Conservation (phyloP, 257 asterid genomes). For the Echites panduratus region DNA sequence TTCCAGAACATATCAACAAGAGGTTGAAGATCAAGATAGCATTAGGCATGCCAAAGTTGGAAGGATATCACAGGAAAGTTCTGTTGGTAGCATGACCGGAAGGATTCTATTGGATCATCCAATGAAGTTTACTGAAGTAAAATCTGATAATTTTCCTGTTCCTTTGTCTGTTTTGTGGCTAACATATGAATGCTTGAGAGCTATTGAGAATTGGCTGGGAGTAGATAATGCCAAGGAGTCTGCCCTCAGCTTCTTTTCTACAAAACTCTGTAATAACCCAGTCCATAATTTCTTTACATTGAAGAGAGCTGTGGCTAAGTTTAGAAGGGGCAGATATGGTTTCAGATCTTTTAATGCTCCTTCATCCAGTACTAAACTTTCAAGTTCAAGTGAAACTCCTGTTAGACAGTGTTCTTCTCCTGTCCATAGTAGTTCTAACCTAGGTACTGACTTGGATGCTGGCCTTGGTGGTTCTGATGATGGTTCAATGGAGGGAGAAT, state of each 20-base stretch:
- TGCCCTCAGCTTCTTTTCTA: constrained; percentile 41
- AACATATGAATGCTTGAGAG: constrained; percentile 75
- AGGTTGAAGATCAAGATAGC: constrained; percentile 68
- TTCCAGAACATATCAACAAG: constrained; percentile 32
- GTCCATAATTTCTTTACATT: constrained; percentile 54
- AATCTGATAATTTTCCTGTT: constrained; percentile 38
- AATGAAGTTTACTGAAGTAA: constrained; percentile 32
- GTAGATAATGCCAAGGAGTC: constrained; percentile 63
- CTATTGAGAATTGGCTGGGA: constrained; percentile 79
- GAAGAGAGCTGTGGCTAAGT: constrained; percentile 61
- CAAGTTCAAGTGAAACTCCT: constrained; percentile 36
- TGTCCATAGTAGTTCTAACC: constrained; percentile 31
- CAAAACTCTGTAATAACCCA: constrained; percentile 44
- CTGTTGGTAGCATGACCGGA: constrained; percentile 54
- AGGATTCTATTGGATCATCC: constrained; percentile 43
- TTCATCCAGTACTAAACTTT: constrained; percentile 35
- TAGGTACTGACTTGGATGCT: constrained; percentile 35
- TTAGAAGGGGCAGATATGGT: constrained; percentile 53
- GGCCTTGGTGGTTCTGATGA: constrained; percentile 43
- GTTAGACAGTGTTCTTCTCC: constrained; percentile 32
- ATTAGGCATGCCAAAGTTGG: constrained; percentile 91
- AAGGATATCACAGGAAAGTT: constrained; percentile 84
- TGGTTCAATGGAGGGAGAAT: constrained; percentile 48
- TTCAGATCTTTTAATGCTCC: constrained; percentile 31
- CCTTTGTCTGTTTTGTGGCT: constrained; percentile 74